Evolutionary conservation across 768 basidiomycete genomes (phyloP).

Genomic region (Suillus hirtellus): DNA sequence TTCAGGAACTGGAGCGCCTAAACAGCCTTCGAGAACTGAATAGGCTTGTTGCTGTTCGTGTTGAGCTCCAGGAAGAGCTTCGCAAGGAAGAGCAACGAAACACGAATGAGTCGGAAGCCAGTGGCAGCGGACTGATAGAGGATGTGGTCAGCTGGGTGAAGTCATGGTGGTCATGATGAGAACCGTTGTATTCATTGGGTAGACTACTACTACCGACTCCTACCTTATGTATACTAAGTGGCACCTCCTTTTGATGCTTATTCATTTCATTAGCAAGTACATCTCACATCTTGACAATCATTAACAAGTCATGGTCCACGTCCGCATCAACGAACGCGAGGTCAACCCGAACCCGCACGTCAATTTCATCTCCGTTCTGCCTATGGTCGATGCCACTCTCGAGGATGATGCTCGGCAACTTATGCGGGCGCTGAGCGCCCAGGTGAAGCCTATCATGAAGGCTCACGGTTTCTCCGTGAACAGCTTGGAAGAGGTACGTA

Average conservation of each 20-base stretch:
- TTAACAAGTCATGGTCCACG: constrained; percentile 61
- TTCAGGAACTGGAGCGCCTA: background rate
- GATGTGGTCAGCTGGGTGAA: background rate
- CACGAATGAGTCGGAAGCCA: background rate
- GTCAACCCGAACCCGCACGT: constrained; percentile 73
- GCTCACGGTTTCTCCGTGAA: constrained; percentile 73
- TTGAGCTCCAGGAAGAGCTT: constrained; percentile 1
- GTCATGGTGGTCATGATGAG: background rate
- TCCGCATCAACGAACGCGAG: constrained; percentile 67
- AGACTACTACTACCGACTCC: too few relatives aligned
- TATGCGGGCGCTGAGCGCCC: constrained; percentile 77
- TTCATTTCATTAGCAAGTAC: background rate
- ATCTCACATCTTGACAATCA: background rate
- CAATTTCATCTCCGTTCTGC: constrained; percentile 72
- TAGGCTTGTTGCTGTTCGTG: background rate
- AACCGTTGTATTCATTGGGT: background rate
- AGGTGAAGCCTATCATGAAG: constrained; percentile 84
- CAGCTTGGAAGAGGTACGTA: constrained; percentile 74
- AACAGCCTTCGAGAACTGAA: background rate
- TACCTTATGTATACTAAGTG: background rate
- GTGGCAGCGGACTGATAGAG: background rate
- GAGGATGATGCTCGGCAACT: constrained; percentile 70
- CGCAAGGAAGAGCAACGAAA: background rate
- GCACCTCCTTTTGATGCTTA: constrained; percentile 12
- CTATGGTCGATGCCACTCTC: constrained; percentile 38